Evolutionary conservation across 2,329 filamentous ascomycete species (phyloP).

Genomic region (Sporothrix euskadiensis): DNA sequence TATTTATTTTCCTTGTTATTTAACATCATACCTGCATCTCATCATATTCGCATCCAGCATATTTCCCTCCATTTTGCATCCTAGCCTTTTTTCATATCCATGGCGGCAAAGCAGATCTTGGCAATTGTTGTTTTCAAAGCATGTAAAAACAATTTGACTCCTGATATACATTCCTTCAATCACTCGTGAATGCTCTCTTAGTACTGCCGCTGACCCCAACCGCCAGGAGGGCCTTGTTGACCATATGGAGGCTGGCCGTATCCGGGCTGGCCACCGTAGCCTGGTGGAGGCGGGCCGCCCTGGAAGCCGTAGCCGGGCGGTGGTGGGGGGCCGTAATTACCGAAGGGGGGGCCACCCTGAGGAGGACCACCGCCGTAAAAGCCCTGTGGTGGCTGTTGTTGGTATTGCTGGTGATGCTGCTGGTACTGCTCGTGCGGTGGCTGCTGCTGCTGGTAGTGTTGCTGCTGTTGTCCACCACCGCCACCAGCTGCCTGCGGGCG

Average conservation of each 20-base stretch:
- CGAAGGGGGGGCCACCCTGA: not conserved
- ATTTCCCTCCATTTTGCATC: not conserved
- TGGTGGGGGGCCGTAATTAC: not conserved
- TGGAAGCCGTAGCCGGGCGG: constrained; percentile 20
- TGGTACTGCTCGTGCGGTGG: not conserved
- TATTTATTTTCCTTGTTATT: not conserved
- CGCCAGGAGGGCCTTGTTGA: constrained; percentile 22
- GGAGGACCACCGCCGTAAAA: constrained; percentile 17
- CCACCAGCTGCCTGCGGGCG: constrained; percentile 27
- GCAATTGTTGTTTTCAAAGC: not conserved
- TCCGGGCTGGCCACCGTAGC: constrained; percentile 21
- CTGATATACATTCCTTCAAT: constrained; percentile 7
- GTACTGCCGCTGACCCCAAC: constrained; percentile 30
- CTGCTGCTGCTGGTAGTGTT: not conserved
- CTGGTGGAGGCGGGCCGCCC: constrained; percentile 23
- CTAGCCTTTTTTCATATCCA: not conserved
- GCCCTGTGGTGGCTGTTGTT: constrained; percentile 22
- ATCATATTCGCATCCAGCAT: not conserved
- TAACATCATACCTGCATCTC: not conserved
- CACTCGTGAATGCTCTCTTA: constrained; percentile 25
- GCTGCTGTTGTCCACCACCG: not conserved
- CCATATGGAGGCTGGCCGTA: constrained; percentile 29
- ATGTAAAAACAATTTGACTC: not conserved
- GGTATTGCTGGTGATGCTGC: not conserved
- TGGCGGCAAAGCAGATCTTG: not conserved